Evolutionary conservation across 139 green algal genomes (phyloP).

Genomic region (Auxenochlorella pyrenoidosa): DNA sequence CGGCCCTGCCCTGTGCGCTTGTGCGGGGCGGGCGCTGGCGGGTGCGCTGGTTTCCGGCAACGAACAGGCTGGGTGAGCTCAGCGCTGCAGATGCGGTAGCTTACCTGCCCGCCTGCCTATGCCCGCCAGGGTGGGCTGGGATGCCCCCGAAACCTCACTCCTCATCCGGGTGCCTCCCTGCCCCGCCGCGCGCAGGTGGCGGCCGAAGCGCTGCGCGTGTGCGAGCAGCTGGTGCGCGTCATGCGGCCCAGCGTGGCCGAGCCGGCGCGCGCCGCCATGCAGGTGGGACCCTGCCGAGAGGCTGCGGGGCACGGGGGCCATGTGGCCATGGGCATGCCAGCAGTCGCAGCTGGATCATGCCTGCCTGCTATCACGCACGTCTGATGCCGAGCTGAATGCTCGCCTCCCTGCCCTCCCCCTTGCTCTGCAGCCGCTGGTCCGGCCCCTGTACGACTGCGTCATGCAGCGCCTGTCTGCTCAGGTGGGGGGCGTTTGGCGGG

Average conservation of each 20-base stretch:
- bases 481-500: background rate
- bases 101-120: no score
- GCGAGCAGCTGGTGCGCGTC: conserved; percentile 80
- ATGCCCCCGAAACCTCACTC: no score
- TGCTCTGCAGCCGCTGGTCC: conserved; percentile 52
- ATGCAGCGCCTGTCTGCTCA: conserved; percentile 54
- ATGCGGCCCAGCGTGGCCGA: conserved; percentile 57
- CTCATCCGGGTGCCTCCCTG: no score
- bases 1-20: no score
- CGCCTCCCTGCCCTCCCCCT: background rate
- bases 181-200: conserved; percentile 69
- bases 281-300: background rate
- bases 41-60: no score
- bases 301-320: background rate
- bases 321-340: background rate
- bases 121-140: no score
- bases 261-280: background rate
- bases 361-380: background rate
- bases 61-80: no score
- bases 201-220: conserved; percentile 88
- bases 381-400: no score
- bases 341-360: background rate
- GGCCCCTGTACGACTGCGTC: conserved; percentile 56
- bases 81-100: no score
- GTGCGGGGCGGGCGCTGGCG: no score